phyloP scores from a whole-genome alignment of 2,329 filamentous ascomycete species.

The Colletotrichum tabaci region DNA sequence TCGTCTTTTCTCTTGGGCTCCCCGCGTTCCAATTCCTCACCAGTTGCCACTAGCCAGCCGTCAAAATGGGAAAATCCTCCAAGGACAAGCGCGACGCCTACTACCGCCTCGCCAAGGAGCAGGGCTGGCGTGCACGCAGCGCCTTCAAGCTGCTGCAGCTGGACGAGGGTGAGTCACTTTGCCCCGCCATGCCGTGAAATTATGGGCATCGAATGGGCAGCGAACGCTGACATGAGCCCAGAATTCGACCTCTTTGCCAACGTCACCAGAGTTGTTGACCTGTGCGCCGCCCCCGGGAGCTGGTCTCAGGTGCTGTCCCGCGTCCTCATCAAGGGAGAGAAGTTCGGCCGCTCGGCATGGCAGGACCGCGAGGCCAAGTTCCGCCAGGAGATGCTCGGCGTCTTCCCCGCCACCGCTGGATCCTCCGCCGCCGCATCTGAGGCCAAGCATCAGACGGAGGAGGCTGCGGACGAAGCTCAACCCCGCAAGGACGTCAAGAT shows the following conservation, averaged over 20 bases:
- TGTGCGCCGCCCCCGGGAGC: constrained; percentile 95
- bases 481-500: constrained; percentile 86
- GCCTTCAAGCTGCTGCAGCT: constrained; percentile 98
- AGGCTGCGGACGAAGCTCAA: constrained; percentile 50
- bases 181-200: constrained; percentile 6
- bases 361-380: constrained; percentile 83
- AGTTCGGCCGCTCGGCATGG: constrained; percentile 89
- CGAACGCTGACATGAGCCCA: constrained; percentile 50
- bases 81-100: constrained; percentile 99
- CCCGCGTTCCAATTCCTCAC: neutral
- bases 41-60: neutral
- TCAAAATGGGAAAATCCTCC: constrained; percentile 91
- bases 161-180: constrained; percentile 74
- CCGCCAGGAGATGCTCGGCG: constrained; percentile 71
- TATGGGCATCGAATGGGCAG: neutral
- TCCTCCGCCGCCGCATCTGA: neutral
- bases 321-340: constrained; percentile 93
- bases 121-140: constrained; percentile 96
- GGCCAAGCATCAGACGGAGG: constrained; percentile 15
- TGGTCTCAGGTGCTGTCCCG: constrained; percentile 98
- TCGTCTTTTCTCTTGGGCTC: too few species aligned
- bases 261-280: constrained; percentile 93
- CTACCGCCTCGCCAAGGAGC: constrained; percentile 97
- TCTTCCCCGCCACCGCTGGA: constrained; percentile 54
- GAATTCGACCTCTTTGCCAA: constrained; percentile 95